These are phyloP conservation scores for Amyloporia xantha DNA, from an alignment of 768 basidiomycete species.

Conservation along the genomic window DNA sequence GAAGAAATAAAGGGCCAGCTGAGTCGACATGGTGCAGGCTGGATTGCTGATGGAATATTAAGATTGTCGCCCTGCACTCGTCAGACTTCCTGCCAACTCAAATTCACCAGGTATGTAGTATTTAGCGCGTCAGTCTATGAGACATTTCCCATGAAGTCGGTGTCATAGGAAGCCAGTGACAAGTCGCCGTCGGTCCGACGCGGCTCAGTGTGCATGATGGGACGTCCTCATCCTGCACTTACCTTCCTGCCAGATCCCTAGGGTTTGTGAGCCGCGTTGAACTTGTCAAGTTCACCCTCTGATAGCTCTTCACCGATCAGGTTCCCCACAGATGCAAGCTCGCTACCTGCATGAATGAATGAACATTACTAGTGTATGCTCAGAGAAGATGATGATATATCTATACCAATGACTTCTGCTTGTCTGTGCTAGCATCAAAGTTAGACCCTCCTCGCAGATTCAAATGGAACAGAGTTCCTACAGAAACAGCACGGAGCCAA, in stretches of 20 bases:
- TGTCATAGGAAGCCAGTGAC: neutral
- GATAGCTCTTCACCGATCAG: too few species aligned
- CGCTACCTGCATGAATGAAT: too few species aligned
- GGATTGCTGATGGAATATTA: neutral
- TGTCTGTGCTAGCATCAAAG: too few species aligned
- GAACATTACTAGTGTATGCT: too few species aligned
- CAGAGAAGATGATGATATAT: too few species aligned
- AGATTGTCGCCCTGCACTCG: neutral
- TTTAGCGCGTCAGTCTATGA: neutral
- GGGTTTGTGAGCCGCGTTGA: neutral
- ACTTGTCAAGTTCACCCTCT: too few species aligned
- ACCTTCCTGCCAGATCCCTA: neutral
- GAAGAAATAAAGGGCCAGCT: neutral
- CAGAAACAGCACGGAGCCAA: too few species aligned
- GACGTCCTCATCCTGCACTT: too few species aligned
- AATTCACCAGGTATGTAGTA: neutral
- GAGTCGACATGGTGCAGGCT: neutral
- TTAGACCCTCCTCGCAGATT: too few species aligned
- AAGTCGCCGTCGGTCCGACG: neutral
- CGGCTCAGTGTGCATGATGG: neutral
- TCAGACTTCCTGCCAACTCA: neutral
- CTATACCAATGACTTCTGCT: too few species aligned
- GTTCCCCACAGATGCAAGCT: too few species aligned
- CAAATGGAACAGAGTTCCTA: too few species aligned
- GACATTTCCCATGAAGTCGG: neutral